These are phyloP conservation scores for Uronychia setigera DNA, from an alignment of 73 alveolate species.

Conservation along the genomic window DNA sequence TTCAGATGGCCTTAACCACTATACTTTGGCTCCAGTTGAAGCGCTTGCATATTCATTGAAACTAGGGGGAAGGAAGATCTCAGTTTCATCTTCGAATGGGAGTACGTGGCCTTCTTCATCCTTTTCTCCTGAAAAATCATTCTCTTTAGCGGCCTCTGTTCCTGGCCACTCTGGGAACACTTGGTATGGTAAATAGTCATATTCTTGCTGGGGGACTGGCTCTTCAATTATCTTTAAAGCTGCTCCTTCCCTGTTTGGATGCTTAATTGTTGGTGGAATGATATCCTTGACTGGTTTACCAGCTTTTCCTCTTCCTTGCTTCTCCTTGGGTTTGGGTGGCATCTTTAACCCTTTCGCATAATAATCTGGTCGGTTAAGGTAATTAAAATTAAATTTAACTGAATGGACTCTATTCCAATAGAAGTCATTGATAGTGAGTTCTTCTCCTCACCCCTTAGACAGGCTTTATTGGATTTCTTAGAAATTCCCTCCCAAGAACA, in stretches of 20 bases:
- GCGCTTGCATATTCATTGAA: constrained; percentile 62
- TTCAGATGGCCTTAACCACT: constrained; percentile 64
- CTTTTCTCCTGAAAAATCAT: constrained; percentile 37
- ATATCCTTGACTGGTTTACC: no score
- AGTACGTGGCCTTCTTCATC: constrained; percentile 37
- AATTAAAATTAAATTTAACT: no score
- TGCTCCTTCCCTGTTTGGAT: no score
- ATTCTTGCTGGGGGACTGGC: constrained; percentile 35
- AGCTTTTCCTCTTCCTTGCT: no score
- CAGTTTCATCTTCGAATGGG: constrained; percentile 46
- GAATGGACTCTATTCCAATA: no score
- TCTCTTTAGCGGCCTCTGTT: constrained; percentile 71
- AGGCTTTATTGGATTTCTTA: constrained; percentile 34
- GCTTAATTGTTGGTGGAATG: no score
- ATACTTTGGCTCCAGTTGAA: constrained; percentile 20
- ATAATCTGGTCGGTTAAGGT: no score
- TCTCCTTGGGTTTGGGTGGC: no score
- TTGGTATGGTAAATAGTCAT: constrained; percentile 67
- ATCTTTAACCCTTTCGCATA: no score
- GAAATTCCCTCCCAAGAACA: constrained; percentile 42
- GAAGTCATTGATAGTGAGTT: no score
- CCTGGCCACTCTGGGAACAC: constrained; percentile 86
- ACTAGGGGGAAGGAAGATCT: constrained; percentile 69
- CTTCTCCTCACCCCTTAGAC: no score
- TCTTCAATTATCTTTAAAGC: constrained; percentile 67